Base-by-base conservation (phyloP, 2,329 filamentous ascomycete genomes). In the Aspergillus persii region DNA sequence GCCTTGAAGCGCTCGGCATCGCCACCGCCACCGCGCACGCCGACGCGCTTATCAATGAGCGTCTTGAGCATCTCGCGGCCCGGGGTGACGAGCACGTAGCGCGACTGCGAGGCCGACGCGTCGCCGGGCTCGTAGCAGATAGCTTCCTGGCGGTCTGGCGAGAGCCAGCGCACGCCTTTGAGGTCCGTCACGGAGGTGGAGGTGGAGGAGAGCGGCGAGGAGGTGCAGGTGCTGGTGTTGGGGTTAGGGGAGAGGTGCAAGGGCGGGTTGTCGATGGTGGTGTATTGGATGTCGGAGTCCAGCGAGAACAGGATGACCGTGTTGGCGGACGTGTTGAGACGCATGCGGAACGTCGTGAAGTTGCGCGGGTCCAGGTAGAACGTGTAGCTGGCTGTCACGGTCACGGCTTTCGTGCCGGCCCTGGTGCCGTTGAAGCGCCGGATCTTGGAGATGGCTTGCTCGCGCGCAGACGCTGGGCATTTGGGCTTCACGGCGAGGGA, bases 341-440 rank as follows among this genome's bases (percentile, higher is more conserved):
- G 70, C 69, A 72, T 71, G 23, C 69, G 68, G 58, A 72, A 69
- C 4, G 69, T 72, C n/a, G 69, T 67, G 57, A 72, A 71, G 58
- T 71, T 72, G 47, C 69, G 67, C 3, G 68, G 67, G 48, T 72
- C 70, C 7, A 72, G 67, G 50, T 67, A 70, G 57, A 70, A 68
- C 4, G 69, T 71, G 58, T 68, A 68, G 50, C 63, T 69, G 27
- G 68, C 61, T 27, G 63, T 66, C 8, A 72, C 62, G 41, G 62
- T 64, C 8, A 68, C 50, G 18, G 57, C 44, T 30, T 52, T 61
- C 18, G 52, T 50, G 31, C 50, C 56, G 46, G 68, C 49, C 33
- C 53, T 61, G 23, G 52, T 51, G 36, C 50, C 57, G 46, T 69
- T 60, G 48, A 58, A 57, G 30, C 53, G 62, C 8, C 57, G 57